Evolutionary conservation across 805 yeast species (phyloP).

Genomic region (Nakazawaea populi): DNA sequence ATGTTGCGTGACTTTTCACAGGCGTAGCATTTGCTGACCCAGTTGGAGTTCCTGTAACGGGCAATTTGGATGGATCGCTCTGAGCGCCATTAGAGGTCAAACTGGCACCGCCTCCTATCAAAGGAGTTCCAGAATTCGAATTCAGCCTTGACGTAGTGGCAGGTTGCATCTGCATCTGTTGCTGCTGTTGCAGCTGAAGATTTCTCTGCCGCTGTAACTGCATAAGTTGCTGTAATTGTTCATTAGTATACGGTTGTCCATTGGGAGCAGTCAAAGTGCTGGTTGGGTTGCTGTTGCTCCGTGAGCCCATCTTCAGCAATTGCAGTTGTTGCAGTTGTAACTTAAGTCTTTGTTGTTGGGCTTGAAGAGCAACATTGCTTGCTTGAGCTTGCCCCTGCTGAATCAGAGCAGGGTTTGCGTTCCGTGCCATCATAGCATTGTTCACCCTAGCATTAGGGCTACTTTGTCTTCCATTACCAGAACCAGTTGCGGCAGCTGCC

Average conservation of each 20-base stretch:
- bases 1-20: not conserved
- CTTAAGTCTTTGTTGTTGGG: slow-evolving; percentile 9
- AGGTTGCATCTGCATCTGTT: slow-evolving; percentile 3
- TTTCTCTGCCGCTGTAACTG: slow-evolving; percentile 47
- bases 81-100: not conserved
- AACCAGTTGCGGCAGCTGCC: slow-evolving; percentile 2
- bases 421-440: not conserved
- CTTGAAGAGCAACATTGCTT: slow-evolving; percentile 6
- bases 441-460: slow-evolving; percentile 3
- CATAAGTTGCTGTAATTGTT: slow-evolving; percentile 53
- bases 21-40: not conserved
- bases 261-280: slow-evolving; percentile 43
- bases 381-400: slow-evolving; percentile 1
- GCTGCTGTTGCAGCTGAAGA: slow-evolving; percentile 28
- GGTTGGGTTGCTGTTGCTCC: slow-evolving; percentile 11
- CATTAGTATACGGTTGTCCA: slow-evolving; percentile 53
- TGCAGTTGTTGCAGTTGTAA: slow-evolving; percentile 10
- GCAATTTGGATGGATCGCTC: not conserved
- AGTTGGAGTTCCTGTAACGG: not conserved
- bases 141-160: slow-evolving; percentile 18
- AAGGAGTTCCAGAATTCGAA: slow-evolving; percentile 13
- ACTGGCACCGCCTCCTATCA: not conserved
- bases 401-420: not conserved
- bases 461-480: not conserved
- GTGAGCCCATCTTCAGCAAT: slow-evolving; percentile 6